These are phyloP conservation scores for Triticum timopheevii DNA, from an alignment of 176 grass and related monocot genomes.

Conservation along the genomic window DNA sequence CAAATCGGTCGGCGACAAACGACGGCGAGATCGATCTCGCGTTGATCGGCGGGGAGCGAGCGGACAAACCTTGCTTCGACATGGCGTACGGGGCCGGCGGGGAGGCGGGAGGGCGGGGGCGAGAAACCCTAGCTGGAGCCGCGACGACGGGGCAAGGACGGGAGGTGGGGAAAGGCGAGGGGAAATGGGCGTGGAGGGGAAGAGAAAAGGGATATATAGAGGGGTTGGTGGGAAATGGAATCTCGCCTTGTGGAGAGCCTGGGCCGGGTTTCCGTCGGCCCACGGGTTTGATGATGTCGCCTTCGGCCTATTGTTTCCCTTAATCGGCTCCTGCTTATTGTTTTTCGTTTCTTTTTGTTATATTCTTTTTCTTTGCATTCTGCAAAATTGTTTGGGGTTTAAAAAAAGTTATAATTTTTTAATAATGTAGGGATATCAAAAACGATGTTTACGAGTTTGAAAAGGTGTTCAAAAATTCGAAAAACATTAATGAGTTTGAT, in stretches of 20 bases:
- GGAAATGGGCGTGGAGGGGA: neutral
- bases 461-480: too few relatives aligned
- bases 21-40: neutral
- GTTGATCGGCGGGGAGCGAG: neutral
- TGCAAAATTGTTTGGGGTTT: too few relatives aligned
- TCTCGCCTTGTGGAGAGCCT: neutral
- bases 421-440: too few relatives aligned
- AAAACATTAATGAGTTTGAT: too few relatives aligned
- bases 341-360: too few relatives aligned
- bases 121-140: conserved; percentile 39
- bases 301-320: neutral
- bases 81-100: neutral
- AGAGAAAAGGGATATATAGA: neutral
- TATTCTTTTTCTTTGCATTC: too few relatives aligned
- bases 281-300: neutral
- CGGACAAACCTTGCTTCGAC: conserved; percentile 49
- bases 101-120: neutral
- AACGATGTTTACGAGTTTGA: too few relatives aligned
- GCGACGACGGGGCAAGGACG: neutral
- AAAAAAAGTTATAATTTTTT: too few relatives aligned
- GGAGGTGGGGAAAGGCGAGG: neutral
- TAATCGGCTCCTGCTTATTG: too few relatives aligned
- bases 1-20: neutral
- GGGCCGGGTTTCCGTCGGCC: neutral
- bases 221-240: conserved; percentile 7